Conservation (phyloP, 805 yeast genomes). For the Nakazawaea laoshanensis region DNA sequence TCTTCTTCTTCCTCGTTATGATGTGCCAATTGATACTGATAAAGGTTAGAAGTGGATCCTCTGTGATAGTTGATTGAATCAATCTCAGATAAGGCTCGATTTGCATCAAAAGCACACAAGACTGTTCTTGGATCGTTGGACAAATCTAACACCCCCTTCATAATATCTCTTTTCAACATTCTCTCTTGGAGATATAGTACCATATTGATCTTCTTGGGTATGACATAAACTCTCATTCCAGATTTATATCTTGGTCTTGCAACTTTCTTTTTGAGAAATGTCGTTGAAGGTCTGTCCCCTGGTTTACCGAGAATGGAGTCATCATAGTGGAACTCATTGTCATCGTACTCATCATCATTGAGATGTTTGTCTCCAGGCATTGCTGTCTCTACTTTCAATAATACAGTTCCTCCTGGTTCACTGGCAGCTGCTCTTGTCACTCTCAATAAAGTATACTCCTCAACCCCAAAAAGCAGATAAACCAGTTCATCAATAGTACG, state of each 20-base stretch:
- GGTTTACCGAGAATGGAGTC: conserved; percentile 26
- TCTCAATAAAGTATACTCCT: conserved; percentile 36
- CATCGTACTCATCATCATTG: conserved; percentile 36
- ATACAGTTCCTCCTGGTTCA: conserved; percentile 41
- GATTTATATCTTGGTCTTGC: conserved; percentile 58
- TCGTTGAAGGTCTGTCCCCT: conserved; percentile 36
- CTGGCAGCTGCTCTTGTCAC: conserved; percentile 48
- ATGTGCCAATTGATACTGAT: background rate
- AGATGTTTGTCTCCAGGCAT: conserved; percentile 41
- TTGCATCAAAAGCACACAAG: conserved; percentile 8
- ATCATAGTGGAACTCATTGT: conserved; percentile 2
- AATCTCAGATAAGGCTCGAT: conserved; percentile 13
- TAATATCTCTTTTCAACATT: conserved; percentile 42
- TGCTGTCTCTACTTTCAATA: conserved; percentile 46
- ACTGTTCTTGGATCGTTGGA: conserved; percentile 13
- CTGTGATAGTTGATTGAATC: background rate
- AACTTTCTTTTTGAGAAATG: conserved; percentile 45
- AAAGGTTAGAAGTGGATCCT: background rate
- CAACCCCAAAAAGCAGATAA: conserved; percentile 28
- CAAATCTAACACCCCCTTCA: conserved; percentile 38
- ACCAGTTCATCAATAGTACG: conserved; percentile 39
- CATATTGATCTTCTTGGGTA: conserved; percentile 31
- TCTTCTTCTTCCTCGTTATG: no score
- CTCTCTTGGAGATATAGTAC: conserved; percentile 39
- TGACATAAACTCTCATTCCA: conserved; percentile 52